Conservation (phyloP, 495 filamentous ascomycete species). For the Hypoxylon subgilvum region DNA sequence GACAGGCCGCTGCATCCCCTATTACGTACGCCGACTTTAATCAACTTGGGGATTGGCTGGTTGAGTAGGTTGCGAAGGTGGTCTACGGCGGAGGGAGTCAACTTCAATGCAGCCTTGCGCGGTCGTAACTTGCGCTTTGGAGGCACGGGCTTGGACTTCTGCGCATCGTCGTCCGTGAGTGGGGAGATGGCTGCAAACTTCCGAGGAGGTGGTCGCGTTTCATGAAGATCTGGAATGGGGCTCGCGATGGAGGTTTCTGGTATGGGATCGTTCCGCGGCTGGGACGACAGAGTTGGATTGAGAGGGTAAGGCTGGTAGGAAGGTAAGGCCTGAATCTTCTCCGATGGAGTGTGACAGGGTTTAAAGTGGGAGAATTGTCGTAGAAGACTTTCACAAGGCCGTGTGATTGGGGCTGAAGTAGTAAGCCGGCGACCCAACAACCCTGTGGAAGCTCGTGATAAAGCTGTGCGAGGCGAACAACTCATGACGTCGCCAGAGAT, state of each 20-base stretch:
- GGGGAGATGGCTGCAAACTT: constrained; percentile 28
- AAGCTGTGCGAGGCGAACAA: constrained; percentile 34
- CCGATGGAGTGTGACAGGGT: constrained; percentile 59
- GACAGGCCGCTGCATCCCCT: constrained; percentile 93
- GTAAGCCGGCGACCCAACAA: constrained; percentile 58
- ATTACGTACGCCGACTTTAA: constrained; percentile 93
- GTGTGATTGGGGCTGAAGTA: constrained; percentile 43
- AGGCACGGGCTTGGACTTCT: constrained; percentile 61
- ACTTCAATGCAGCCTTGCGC: constrained; percentile 87
- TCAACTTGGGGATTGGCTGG: constrained; percentile 85
- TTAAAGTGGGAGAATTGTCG: constrained; percentile 71
- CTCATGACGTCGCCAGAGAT: constrained; percentile 29
- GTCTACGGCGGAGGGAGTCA: constrained; percentile 76
- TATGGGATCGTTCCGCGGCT: constrained; percentile 69
- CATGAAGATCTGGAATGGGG: constrained; percentile 58
- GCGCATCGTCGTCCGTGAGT: constrained; percentile 68
- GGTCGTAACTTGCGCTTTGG: constrained; percentile 74
- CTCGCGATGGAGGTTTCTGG: constrained; percentile 74
- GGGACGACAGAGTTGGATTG: constrained; percentile 61
- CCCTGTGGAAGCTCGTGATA: constrained; percentile 59
- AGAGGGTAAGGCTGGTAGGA: constrained; percentile 79
- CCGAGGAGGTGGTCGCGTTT: constrained; percentile 56
- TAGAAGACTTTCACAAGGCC: constrained; percentile 58
- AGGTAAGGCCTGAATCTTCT: constrained; percentile 73
- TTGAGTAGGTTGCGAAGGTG: constrained; percentile 76